Percentiles rank a stretch among this genome's conserved stretches.
These are phyloP conservation scores for Anisogramma anomala DNA, from an alignment of 2,329 filamentous ascomycete species.

Conservation along the genomic window DNA sequence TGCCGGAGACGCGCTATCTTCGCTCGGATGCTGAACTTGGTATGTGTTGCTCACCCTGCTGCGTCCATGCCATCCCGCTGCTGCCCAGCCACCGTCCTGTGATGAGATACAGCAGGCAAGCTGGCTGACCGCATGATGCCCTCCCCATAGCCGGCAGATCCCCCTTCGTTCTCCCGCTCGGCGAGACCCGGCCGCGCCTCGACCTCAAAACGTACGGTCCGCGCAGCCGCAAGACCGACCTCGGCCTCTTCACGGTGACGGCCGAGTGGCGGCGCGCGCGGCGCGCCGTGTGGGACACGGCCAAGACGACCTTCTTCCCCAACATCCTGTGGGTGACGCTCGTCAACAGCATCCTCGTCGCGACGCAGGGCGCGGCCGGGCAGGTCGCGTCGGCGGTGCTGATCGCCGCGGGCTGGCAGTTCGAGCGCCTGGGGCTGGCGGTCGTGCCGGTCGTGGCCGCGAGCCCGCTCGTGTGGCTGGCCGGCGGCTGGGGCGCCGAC, in stretches of 20 bases:
- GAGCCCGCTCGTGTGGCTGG: conserved; percentile 17
- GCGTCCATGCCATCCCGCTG: background rate
- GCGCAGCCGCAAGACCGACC: conserved; percentile 18
- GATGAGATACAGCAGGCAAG: background rate
- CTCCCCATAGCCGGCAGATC: conserved; percentile 17
- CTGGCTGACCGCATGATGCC: background rate
- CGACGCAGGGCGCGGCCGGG: conserved; percentile 17
- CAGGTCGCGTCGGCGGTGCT: conserved; percentile 18
- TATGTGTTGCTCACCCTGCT: background rate
- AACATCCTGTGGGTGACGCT: conserved; percentile 21
- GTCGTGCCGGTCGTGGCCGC: conserved; percentile 17
- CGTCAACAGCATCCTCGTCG: conserved; percentile 19
- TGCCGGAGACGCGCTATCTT: conserved; percentile 22
- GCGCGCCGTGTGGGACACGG: conserved; percentile 16
- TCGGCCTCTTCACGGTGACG: conserved; percentile 20
- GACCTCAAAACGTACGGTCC: conserved; percentile 19
- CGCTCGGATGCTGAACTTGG: conserved; percentile 20
- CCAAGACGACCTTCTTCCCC: conserved; percentile 21
- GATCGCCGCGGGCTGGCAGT: conserved; percentile 20
- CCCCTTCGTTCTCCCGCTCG: conserved; percentile 17
- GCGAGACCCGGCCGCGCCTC: conserved; percentile 19
- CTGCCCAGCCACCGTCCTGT: background rate
- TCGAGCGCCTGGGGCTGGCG: conserved; percentile 19
- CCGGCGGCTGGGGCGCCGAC: conserved; percentile 26
- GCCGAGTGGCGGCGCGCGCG: conserved; percentile 17